Conservation (phyloP, 139 green algal species). For the Picochlorum costavermella region DNA sequence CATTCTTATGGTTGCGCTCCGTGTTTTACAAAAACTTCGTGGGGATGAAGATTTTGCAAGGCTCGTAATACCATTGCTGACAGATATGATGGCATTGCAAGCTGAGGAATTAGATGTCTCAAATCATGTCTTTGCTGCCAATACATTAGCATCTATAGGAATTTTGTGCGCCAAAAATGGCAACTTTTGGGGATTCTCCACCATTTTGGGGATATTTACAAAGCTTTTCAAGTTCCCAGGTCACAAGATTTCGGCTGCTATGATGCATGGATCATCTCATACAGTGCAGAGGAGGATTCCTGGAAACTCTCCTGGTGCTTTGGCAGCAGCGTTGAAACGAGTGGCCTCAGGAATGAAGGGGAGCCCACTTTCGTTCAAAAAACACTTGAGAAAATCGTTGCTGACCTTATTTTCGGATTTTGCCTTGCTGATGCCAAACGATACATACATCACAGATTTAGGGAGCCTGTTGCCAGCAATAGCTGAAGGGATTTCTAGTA, state of each 20-base stretch:
- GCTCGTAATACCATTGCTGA: constrained; percentile 25
- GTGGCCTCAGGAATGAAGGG: constrained; percentile 26
- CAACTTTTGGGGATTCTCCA: constrained; percentile 34
- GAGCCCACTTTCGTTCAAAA: constrained; percentile 11
- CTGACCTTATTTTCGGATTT: constrained; percentile 53
- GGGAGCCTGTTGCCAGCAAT: constrained; percentile 48
- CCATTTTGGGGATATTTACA: constrained; percentile 37
- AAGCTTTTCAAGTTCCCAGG: constrained; percentile 47
- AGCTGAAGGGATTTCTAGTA: constrained; percentile 22
- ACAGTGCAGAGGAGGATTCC: background rate
- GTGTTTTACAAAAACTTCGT: constrained; percentile 13
- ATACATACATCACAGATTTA: constrained; percentile 35
- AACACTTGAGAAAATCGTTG: constrained; percentile 51
- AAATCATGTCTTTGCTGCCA: constrained; percentile 18
- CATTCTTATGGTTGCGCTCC: constrained; percentile 4
- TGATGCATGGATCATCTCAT: constrained; percentile 24
- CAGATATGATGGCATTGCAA: constrained; percentile 16
- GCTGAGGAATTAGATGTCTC: constrained; percentile 5
- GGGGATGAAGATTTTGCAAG: constrained; percentile 15
- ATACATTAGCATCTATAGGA: constrained; percentile 20
- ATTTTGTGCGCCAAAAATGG: constrained; percentile 14
- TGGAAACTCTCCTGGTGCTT: constrained; percentile 30
- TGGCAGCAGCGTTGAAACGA: constrained; percentile 35
- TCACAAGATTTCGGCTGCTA: constrained; percentile 13
- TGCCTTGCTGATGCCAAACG: constrained; percentile 23